Base-by-base conservation (phyloP, 768 basidiomycete species). In the Paxillus ammoniavirescens region DNA sequence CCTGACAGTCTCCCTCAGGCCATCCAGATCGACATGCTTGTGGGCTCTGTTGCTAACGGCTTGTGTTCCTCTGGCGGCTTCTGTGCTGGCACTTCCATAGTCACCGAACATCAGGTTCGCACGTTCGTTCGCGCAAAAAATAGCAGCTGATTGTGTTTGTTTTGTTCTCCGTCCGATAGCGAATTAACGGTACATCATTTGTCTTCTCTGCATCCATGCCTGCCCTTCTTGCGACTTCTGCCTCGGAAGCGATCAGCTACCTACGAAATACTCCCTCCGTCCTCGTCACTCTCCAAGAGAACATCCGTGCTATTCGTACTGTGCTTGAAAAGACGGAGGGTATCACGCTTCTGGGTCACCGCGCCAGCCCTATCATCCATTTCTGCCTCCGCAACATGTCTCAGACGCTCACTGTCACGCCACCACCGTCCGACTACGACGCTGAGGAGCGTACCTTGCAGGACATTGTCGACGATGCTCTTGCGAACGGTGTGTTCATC, bases 191-290 rank as follows among this genome's bases (percentile, higher is more conserved):
- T 14, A 86, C 93, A 4, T 85, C 93, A 0, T 96, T 93, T 68
- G 93, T 99, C 54, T 99, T 93, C 77, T 97, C 96, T 1, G 97
- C 97, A 15, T 86, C 96, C 2, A 85, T 96, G 75, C 97, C 97
- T 0, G 83, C 92, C 3, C 79, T 95, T 41, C 84, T 98, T 37
- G 86, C 92, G 17, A 93, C 93, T 58, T 84, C 87, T 60, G 91
- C 86, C 2, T 94, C 91, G 0, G 87, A 93, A 62, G 92, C 86
- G 6, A 89, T 98, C 70, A 82, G 84, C 62, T 82, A 89, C 58
- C 77, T 98, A 47, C 81, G 82, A 42, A 82, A 79, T 54, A 84
- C 84, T 1, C 93, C 93, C 0, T 83, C 86, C 5, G 79, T 94
- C 41, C 82, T 97, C 57, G 73, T 77, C 33, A 73, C 80, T 1